A percentile compares a stretch with the other conserved stretches of the same genome.
Conservation (phyloP, 2,329 filamentous ascomycete species). For the Colletotrichum falcatum region DNA sequence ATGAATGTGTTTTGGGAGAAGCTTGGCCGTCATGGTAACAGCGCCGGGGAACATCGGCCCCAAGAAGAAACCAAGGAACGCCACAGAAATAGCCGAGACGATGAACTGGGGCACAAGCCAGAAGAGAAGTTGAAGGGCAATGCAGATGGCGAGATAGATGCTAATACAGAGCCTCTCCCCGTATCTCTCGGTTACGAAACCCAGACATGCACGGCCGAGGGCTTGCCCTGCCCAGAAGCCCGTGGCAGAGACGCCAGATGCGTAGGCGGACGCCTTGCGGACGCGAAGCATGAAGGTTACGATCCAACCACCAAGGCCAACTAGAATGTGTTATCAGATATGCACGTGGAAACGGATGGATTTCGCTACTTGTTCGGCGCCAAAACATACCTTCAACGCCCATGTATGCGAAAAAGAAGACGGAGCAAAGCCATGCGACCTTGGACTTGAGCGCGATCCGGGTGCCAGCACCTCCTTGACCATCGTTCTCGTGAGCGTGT, state of each 20-base stretch:
- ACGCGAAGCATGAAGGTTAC: conserved; percentile 83
- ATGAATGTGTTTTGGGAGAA: conserved; percentile 77
- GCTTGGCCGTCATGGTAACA: conserved; percentile 76
- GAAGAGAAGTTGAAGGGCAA: conserved; percentile 72
- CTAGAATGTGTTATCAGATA: conserved; percentile 44
- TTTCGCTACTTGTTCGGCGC: rapidly evolving
- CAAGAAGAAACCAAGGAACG: conserved; percentile 79
- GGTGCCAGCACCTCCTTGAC: conserved; percentile 48
- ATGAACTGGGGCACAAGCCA: conserved; percentile 71
- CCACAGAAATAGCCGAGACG: conserved; percentile 69
- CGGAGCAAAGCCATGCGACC: conserved; percentile 74
- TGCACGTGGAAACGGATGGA: too few relatives aligned
- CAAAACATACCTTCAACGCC: conserved; percentile 69
- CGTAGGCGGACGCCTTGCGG: conserved; percentile 72
- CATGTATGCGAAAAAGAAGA: conserved; percentile 80
- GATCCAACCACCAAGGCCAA: conserved; percentile 82
- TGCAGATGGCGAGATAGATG: conserved; percentile 71
- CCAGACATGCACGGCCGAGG: conserved; percentile 72
- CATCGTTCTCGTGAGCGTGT: conserved; percentile 46
- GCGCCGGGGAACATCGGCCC: conserved; percentile 80
- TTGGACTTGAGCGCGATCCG: conserved; percentile 56
- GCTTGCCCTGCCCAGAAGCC: conserved; percentile 87
- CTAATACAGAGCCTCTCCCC: conserved; percentile 72
- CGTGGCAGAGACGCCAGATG: conserved; percentile 77
- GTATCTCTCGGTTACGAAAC: conserved; percentile 76